phyloP scores from a whole-genome alignment of 2,329 filamentous ascomycete species.

The Tolypocladium ophioglossoides region DNA sequence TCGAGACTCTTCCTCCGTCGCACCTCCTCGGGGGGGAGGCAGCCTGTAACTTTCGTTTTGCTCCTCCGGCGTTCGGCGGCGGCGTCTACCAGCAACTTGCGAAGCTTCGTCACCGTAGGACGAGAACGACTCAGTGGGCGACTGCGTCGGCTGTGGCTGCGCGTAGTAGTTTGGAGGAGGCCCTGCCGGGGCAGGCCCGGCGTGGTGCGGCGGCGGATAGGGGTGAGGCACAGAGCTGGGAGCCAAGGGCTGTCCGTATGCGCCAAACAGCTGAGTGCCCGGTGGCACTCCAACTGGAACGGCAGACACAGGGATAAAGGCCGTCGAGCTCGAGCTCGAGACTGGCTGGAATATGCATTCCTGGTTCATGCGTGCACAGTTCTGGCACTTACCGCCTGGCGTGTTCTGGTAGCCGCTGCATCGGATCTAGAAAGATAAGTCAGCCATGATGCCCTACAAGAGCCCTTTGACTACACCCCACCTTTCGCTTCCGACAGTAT shows the following conservation, averaged over 20 bases:
- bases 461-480: constrained; percentile 12
- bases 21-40: constrained; percentile 30
- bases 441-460: constrained; percentile 5
- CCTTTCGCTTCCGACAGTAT: constrained; percentile 53
- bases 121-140: constrained; percentile 32
- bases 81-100: constrained; percentile 19
- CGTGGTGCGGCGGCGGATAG: constrained; percentile 6
- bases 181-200: constrained; percentile 13
- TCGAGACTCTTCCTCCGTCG: constrained; percentile 36
- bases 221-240: constrained; percentile 18
- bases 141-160: constrained; percentile 23
- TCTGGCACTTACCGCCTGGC: constrained; percentile 48
- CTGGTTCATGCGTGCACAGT: constrained; percentile 51
- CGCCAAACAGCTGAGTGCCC: constrained; percentile 44
- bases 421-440: constrained; percentile 34
- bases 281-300: constrained; percentile 47
- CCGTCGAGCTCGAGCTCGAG: constrained; percentile 42
- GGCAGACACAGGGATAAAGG: constrained; percentile 48
- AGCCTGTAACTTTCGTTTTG: constrained; percentile 31
- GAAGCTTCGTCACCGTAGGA: constrained; percentile 26
- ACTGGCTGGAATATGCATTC: constrained; percentile 53
- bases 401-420: constrained; percentile 51
- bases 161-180: constrained; percentile 28
- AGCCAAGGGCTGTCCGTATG: constrained; percentile 46
- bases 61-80: constrained; percentile 27